Base-by-base conservation (phyloP, 441 rosid genomes). In the Populus hybrid region DNA sequence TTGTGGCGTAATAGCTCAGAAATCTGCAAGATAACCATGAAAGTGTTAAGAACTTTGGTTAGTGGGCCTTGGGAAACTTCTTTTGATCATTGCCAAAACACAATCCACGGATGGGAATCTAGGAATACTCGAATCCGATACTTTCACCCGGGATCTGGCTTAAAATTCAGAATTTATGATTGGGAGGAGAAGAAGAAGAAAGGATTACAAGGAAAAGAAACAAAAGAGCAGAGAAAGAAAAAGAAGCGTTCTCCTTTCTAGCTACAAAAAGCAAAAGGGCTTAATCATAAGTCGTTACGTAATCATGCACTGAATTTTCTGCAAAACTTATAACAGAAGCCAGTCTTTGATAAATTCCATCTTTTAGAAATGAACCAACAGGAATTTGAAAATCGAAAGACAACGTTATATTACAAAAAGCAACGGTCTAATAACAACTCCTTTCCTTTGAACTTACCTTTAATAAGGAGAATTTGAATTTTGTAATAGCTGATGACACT, bases 241-340 rank as follows among this genome's bases (percentile, higher is more conserved):
- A 46, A 30, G 24, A 70, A 75, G 35, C 68, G 79, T 53, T 70
- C 46, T 76, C 75, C 82, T 80, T 82, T 85, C 67, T 82, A 24
- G 86, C 79, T 67, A 84, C 81, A 82, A 81, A 84, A 81, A 84
- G 88, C 80, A 81, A 84, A 83, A 85, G 85, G 70, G 81, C 70
- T 59, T 82, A 72, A 74, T 81, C 87, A 77, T 53, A 61, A 69
- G 88, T 85, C 85, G 74, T 84, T 88, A 69, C 34, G 8, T 26
- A 80, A 83, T 74, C 75, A 83, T 80, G 74, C 81, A 69, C 81
- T 78, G 80, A 79, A 64, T 61, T 72, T 78, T 73, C 75, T 69
- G 85, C 69, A 80, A 78, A 67, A 70, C 63, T 42, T 63, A 68
- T 71, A 28, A 73, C 64, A 32, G 50, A 77, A 77, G 81, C 79